phyloP scores from a whole-genome alignment of 345 rosid genomes.

The Zanthoxylum bungeanum region DNA sequence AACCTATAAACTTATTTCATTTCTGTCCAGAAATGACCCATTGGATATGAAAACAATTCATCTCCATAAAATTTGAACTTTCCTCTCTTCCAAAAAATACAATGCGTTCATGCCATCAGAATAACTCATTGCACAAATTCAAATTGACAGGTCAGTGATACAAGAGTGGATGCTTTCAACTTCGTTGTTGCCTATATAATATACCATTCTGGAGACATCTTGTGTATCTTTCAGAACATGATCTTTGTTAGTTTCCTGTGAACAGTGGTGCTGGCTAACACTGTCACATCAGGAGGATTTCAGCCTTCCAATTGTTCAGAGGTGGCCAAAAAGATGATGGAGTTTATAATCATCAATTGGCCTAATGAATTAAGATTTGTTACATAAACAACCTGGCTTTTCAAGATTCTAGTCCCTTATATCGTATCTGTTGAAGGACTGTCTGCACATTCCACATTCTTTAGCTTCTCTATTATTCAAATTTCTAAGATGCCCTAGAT shows the following conservation, averaged over 20 bases:
- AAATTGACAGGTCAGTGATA: not conserved
- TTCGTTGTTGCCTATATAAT: not conserved
- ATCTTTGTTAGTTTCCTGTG: not conserved
- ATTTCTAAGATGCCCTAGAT: not conserved
- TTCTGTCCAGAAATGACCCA: too few species aligned
- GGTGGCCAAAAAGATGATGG: not conserved
- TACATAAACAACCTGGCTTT: not conserved
- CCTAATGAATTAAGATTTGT: not conserved
- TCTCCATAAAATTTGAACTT: too few species aligned
- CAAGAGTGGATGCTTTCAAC: not conserved
- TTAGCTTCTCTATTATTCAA: not conserved
- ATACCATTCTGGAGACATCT: not conserved
- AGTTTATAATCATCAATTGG: not conserved
- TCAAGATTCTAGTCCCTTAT: not conserved
- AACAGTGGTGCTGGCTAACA: not conserved
- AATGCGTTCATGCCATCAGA: too few species aligned
- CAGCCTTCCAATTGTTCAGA: not conserved
- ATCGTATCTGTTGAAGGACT: not conserved
- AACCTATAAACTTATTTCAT: too few species aligned
- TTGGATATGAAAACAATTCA: too few species aligned
- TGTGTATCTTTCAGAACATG: not conserved
- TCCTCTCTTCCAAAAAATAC: too few species aligned
- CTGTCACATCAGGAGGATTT: not conserved
- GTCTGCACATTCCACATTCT: not conserved
- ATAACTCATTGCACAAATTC: too few species aligned